Conservation (phyloP, 1,284 basidiomycete species). For the Pseudozyma thailandica region DNA sequence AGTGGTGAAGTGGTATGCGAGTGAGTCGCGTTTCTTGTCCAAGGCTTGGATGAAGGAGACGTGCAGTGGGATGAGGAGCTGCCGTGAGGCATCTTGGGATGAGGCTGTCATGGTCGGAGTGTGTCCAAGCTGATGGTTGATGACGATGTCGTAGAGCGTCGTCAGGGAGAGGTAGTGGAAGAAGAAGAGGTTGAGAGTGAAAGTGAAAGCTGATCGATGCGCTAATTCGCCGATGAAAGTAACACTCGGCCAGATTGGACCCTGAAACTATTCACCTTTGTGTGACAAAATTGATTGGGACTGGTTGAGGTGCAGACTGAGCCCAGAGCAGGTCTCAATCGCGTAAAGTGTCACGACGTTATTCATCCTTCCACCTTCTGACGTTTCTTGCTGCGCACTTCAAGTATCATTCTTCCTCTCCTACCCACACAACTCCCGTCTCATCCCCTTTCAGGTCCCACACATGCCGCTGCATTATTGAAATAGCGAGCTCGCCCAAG, state of each 20-base stretch:
- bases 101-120: background rate
- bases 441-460: too few relatives aligned
- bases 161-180: constrained; percentile 3
- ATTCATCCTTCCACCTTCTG: constrained; percentile 1
- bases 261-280: constrained; percentile 14
- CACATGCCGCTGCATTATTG: too few relatives aligned
- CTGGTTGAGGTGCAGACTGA: background rate
- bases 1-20: constrained; percentile 86
- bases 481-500: background rate
- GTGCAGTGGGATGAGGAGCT: constrained; percentile 41
- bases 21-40: constrained; percentile 51
- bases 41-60: constrained; percentile 46
- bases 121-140: background rate
- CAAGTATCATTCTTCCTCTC: background rate
- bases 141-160: background rate
- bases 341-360: constrained; percentile 6
- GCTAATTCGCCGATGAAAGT: constrained; percentile 15
- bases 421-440: background rate
- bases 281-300: constrained; percentile 30
- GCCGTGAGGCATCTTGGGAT: constrained; percentile 6
- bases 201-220: constrained; percentile 23
- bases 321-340: constrained; percentile 10
- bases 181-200: background rate
- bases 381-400: background rate
- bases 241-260: constrained; percentile 24